Evolutionary conservation across 2,329 filamentous ascomycete genomes (phyloP), one percentile per base, ranked within the genome.

Genomic region (Ambrosiella xylebori): DNA sequence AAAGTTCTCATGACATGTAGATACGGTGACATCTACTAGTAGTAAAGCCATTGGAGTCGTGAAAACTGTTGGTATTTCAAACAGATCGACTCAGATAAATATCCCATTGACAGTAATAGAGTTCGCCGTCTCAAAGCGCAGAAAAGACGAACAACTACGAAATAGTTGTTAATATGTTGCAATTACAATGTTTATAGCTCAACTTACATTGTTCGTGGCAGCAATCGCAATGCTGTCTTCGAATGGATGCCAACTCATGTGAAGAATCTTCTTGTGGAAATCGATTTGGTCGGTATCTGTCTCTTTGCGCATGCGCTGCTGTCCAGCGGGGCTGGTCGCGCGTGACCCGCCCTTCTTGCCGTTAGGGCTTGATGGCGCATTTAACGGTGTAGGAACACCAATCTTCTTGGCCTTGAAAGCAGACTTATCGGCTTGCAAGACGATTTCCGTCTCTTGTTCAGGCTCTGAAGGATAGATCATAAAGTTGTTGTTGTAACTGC

Each of bases 331-430:
- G 69, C 90, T 96, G 64, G 84, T 87, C 60, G 90, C 88, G 72
- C 93, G 81, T 62, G 89, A 95, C 54, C 84, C 83, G 59, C 84
- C 82, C 77, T 95, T 96, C 81, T 95, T 96, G 61, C 82, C 82
- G 35, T 79, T 85, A 19, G 86, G 83, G 69, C 84, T 88, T 39
- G 84, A 80, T 53, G 86, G 79, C 54, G 79, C 77, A 72, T 96
- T 96, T 77, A 98, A 97, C 40, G 93, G 93, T 57, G 90, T 97
- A 45, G 93, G 93, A 55, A 98, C 88, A 62, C 93, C 93, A 63
- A 98, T 91, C 77, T 97, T 98, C 83, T 98, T 98, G 40, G 93
- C 93, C 75, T 98, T 98, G 81, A 98, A 98, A 9, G 93, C 93
- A 59, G 89, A 95, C 76, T 98, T 98, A 70, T 98, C 93, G 44